Base-by-base conservation (phyloP, 2,329 filamentous ascomycete species). In the Neoarthrinium moseri region DNA sequence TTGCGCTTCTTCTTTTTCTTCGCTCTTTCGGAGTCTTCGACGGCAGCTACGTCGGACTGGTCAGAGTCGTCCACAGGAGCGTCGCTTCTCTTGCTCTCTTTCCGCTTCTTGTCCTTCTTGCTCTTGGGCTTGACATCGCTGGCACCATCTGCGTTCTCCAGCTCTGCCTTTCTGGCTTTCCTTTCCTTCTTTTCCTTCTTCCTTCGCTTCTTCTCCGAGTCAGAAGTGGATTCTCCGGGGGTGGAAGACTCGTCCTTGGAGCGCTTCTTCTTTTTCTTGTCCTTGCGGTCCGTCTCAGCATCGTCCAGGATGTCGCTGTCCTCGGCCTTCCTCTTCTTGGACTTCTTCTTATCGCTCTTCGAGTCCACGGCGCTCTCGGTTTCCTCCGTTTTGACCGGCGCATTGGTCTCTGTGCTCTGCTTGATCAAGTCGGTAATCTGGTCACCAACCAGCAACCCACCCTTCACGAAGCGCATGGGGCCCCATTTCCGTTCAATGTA, bases 381-480 rank as follows among this genome's bases (percentile, higher is more conserved):
- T 7, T 55, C 23, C 13, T 56, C 48, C 4, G 54, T 51, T 6
- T 32, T 22, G 8, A 66, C 57, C 23, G 73, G 69, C 6, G 72
- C 67, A 55, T 74, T 72, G 43, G 71, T 64, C 50, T 69, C 68
- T 52, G 23, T 68, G 20, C 50, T 52, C 15, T 63, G 63, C 46
- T 66, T 65, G 43, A 65, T 64, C 48, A 69, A 62, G 32, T 74
- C 72, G 56, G 77, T 69, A 40, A 81, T 73, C 56, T 80, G 72
- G 51, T 82, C 77, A 26, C 78, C 79, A 20, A 83, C 72, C 24
- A 81, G 63, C 46, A 91, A 78, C 0, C 92, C 94, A n/a, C 90
- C 94, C 48, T 77, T 83, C 20, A 99, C 86, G 66, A 99, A 99
- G 39, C 84, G 81, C 75, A 96, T 89, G 8, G 80, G 75, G 1